Conservation (phyloP, 495 filamentous ascomycete genomes). For the Daldinia caldariorum region DNA sequence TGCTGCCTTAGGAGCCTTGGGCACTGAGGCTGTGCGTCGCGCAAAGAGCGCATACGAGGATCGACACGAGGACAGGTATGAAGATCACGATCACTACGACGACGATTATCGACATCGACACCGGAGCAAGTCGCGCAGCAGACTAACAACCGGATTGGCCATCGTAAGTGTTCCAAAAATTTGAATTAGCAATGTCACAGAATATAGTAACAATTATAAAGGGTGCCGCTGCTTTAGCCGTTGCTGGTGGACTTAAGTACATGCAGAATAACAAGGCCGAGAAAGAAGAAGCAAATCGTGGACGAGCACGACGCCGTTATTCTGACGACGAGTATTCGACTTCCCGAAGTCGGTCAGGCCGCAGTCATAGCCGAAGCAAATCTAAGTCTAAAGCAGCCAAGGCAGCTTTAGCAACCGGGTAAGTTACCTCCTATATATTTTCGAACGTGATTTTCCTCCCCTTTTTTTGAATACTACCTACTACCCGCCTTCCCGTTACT, state of each 20-base stretch:
- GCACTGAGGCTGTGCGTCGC: slow-evolving; percentile 79
- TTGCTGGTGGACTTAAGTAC: slow-evolving; percentile 81
- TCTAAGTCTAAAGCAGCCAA: slow-evolving; percentile 79
- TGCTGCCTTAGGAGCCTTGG: slow-evolving; percentile 82
- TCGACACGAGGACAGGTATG: slow-evolving; percentile 61
- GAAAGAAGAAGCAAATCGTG: slow-evolving; percentile 71
- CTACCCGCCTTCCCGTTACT: background rate
- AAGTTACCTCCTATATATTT: slow-evolving; percentile 24
- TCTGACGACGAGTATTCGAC: slow-evolving; percentile 48
- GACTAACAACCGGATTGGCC: slow-evolving; percentile 74
- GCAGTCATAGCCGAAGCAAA: slow-evolving; percentile 60
- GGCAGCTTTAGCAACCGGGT: slow-evolving; percentile 78
- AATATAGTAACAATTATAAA: slow-evolving; percentile 28
- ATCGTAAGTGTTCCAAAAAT: slow-evolving; percentile 60
- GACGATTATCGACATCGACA: slow-evolving; percentile 38
- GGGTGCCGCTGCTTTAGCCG: slow-evolving; percentile 74
- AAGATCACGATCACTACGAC: slow-evolving; percentile 52
- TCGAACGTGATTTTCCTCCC: background rate
- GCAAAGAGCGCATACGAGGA: slow-evolving; percentile 77
- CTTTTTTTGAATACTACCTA: background rate
- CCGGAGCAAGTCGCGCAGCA: slow-evolving; percentile 50
- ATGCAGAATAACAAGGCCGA: slow-evolving; percentile 73
- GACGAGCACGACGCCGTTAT: slow-evolving; percentile 73
- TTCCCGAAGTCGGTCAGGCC: slow-evolving; percentile 49
- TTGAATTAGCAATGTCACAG: background rate